Evolutionary conservation across 805 yeast species (phyloP).

Genomic region (Suhomyces kilbournensis): DNA sequence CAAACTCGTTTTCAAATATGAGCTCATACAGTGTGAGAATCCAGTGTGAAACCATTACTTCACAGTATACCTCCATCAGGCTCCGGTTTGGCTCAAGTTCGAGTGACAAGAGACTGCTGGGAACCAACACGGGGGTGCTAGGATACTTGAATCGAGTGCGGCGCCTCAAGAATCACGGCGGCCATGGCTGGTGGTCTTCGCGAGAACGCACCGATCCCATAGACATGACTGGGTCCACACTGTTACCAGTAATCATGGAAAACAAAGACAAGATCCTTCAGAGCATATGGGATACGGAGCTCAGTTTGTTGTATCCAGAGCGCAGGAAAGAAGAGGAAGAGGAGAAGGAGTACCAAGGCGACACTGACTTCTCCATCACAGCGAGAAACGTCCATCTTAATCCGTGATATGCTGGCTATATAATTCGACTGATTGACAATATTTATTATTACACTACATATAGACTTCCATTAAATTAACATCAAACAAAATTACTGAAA

Average conservation of each 20-base stretch:
- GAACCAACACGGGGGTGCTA: constrained; percentile 22
- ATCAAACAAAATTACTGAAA: constrained; percentile 11
- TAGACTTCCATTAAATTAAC: neutral
- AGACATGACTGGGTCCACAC: neutral
- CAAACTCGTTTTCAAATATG: constrained; percentile 5
- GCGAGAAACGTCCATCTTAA: neutral
- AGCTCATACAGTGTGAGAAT: constrained; percentile 23
- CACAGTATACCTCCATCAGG: constrained; percentile 37
- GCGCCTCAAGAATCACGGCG: neutral
- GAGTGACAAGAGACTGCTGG: constrained; percentile 7
- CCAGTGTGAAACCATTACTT: constrained; percentile 34
- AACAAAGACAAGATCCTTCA: constrained; percentile 3
- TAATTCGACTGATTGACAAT: neutral
- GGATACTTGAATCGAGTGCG: constrained; percentile 24
- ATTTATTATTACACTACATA: neutral
- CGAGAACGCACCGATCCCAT: neutral
- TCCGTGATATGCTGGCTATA: neutral
- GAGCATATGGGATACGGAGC: constrained; percentile 11
- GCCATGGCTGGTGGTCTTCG: neutral
- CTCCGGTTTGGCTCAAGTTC: constrained; percentile 24
- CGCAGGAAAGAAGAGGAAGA: neutral
- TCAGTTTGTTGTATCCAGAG: neutral
- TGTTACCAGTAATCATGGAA: neutral
- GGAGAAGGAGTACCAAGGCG: neutral
- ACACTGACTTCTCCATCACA: neutral